Evolutionary conservation across 495 filamentous ascomycete species (phyloP), one percentile per base, ranked within the genome.

Genomic region (Talaromyces trachyspermus): DNA sequence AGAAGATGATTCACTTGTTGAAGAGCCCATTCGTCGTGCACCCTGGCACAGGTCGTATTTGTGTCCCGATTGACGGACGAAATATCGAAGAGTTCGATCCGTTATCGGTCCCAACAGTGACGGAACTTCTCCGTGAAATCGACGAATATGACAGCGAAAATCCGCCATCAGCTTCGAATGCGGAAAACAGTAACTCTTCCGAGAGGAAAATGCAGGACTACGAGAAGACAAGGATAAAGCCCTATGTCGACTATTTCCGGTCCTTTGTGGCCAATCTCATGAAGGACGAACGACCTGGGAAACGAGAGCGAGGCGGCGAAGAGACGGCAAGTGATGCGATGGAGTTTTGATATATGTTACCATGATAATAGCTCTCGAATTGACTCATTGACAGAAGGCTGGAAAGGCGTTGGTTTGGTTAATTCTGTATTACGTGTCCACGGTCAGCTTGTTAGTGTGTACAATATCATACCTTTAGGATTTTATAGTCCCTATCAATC

Each of bases 1-100:
- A 96, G 69, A 94, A 95, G 59, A 80, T 95, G 61, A 97, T 94
- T 69, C 92, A 98, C 76, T 77, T 98, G 71, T 78, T 98, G 37
- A 98, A 98, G 59, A 86, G 80, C 50, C 92, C 92, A 3, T 98
- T 98, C 54, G 91, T 95, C 47, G 82, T 98, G 24, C 92, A 98
- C 69, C 92, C 92, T 0, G 88, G 86, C 5, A 98, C 94, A 1
- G 94, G 91, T 0, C 70, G 89, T 43, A 84, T 98, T 17, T 98
- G 92, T 68, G 94, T 98, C 39, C 92, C 92, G 9, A 96, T 98
- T 56, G 86, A 95, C 58, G 71, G 76, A 11, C 63, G 69, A 18
- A 60, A 72, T 17, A 63, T 81, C 48, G 86, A 92, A 30, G 72
- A 80, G 2, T 98, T 98, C 53, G 88, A 97, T 56, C 92, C 92